phyloP scores from a whole-genome alignment of 192 early-diverging fungal species.

The Tieghemiomyces parasiticus region DNA sequence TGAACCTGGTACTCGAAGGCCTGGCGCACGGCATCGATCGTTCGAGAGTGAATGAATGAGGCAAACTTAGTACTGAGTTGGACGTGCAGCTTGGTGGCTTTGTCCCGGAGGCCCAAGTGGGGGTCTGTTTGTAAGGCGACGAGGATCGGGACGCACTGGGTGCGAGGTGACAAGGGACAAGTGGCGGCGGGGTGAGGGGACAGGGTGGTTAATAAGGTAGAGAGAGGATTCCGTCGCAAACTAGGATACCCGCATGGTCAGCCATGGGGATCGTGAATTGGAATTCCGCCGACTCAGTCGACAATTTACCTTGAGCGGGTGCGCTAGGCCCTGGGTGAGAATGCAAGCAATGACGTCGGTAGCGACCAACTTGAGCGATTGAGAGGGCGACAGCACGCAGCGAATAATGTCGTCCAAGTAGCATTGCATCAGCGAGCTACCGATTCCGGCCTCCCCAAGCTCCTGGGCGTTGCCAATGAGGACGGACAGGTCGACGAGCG shows the following conservation, averaged over 20 bases:
- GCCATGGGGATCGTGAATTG: too few species aligned
- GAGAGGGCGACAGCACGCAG: conserved; percentile 42
- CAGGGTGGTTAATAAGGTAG: too few species aligned
- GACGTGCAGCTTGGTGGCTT: conserved; percentile 54
- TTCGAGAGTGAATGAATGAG: conserved; percentile 72
- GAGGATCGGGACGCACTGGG: conserved; percentile 79
- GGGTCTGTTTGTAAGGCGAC: conserved; percentile 68
- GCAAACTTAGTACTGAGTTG: conserved; percentile 72
- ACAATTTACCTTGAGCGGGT: conserved; percentile 69
- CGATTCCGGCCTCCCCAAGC: conserved; percentile 76
- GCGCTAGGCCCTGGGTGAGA: conserved; percentile 82
- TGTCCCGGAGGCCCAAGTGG: conserved; percentile 43
- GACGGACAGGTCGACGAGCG: conserved; percentile 49
- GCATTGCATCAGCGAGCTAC: conserved; percentile 75
- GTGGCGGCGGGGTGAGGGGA: too few species aligned
- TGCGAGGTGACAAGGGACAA: too few species aligned
- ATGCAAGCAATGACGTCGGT: conserved; percentile 74
- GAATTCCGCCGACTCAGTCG: too few species aligned
- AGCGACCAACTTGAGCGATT: conserved; percentile 43
- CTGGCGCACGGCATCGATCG: conserved; percentile 55
- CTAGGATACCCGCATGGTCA: too few species aligned
- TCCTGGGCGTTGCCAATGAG: conserved; percentile 71
- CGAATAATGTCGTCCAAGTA: conserved; percentile 62
- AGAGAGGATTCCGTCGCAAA: too few species aligned
- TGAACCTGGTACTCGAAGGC: conserved; percentile 56